These are phyloP conservation scores for Phaffia australis DNA, from an alignment of 768 basidiomycete species.

Conservation along the genomic window DNA sequence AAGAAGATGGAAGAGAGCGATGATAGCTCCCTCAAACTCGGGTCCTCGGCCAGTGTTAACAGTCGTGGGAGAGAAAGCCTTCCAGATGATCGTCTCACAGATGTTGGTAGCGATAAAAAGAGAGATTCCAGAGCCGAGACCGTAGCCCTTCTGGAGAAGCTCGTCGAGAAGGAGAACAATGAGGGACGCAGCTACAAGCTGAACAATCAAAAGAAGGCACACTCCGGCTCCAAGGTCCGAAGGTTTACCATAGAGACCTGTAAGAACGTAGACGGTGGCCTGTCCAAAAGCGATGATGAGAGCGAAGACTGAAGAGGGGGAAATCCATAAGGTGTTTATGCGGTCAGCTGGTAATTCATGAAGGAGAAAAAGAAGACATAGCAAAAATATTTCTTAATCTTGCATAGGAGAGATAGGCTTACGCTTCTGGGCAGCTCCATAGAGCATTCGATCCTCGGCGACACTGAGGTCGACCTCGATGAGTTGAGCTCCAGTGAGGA, in stretches of 20 bases:
- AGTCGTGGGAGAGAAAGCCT: conserved; percentile 96
- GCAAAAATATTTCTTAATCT: background rate
- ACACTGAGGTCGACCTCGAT: conserved; percentile 95
- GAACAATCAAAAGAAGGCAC: conserved; percentile 90
- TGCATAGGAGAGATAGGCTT: conserved; percentile 34
- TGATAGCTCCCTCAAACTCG: conserved; percentile 94
- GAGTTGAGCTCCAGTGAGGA: conserved; percentile 90
- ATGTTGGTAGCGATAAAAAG: conserved; percentile 99
- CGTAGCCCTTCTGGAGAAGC: conserved; percentile 97
- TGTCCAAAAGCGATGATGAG: conserved; percentile 93
- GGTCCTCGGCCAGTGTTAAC: conserved; percentile 96
- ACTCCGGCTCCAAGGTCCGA: conserved; percentile 89
- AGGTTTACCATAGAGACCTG: conserved; percentile 91
- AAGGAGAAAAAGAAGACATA: background rate
- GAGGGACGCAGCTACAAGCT: conserved; percentile 82
- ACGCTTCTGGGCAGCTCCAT: conserved; percentile 96
- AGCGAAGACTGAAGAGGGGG: conserved; percentile 63
- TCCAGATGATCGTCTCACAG: conserved; percentile 98
- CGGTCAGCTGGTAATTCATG: background rate
- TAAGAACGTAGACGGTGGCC: conserved; percentile 91
- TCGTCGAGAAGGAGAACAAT: conserved; percentile 98
- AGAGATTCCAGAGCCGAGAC: conserved; percentile 95
- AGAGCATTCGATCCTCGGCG: conserved; percentile 93
- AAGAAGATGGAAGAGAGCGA: conserved; percentile 90
- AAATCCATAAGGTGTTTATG: background rate